Percentiles rank a stretch among this genome's conserved stretches.
These are phyloP conservation scores for Capniomyces stellatus DNA, from an alignment of 371 early-diverging fungal species.

Conservation along the genomic window DNA sequence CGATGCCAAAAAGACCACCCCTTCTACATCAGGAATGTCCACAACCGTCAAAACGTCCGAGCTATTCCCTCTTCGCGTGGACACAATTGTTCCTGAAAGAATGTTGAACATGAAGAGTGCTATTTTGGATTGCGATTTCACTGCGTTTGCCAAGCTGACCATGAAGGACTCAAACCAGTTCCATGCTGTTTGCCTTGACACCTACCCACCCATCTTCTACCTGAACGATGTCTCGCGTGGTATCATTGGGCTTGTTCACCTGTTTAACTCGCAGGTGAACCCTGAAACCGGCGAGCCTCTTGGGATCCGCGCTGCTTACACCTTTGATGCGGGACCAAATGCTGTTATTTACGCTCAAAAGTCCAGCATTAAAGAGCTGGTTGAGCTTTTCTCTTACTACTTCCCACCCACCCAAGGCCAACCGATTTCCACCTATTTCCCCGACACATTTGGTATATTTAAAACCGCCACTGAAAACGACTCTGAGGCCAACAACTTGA, in stretches of 20 bases:
- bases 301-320: slow-evolving; percentile 50
- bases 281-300: slow-evolving; percentile 20
- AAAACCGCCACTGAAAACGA: slow-evolving; percentile 15
- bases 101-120: slow-evolving; percentile 76
- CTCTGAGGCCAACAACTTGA: slow-evolving; percentile 24
- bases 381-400: slow-evolving; percentile 57
- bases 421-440: slow-evolving; percentile 31
- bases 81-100: slow-evolving; percentile 61
- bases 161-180: slow-evolving; percentile 98
- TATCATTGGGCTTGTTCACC: slow-evolving; percentile 67
- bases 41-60: slow-evolving; percentile 78
- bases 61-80: slow-evolving; percentile 68
- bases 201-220: slow-evolving; percentile 89
- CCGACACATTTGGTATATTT: slow-evolving; percentile 37
- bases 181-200: slow-evolving; percentile 90
- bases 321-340: slow-evolving; percentile 98
- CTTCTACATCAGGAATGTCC: slow-evolving; percentile 95
- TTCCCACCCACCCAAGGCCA: slow-evolving; percentile 51
- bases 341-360: slow-evolving; percentile 84
- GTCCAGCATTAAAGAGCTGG: slow-evolving; percentile 62
- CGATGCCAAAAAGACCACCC: slow-evolving; percentile 77
- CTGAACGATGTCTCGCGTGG: slow-evolving; percentile 83
- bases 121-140: slow-evolving; percentile 70
- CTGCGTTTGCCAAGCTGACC: slow-evolving; percentile 77
- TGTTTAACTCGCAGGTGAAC: slow-evolving; percentile 57